A percentile compares a stretch with the other conserved stretches of the same genome.
Conservation (phyloP, 306 rosid genomes). For the Cucurbita ficifolia region DNA sequence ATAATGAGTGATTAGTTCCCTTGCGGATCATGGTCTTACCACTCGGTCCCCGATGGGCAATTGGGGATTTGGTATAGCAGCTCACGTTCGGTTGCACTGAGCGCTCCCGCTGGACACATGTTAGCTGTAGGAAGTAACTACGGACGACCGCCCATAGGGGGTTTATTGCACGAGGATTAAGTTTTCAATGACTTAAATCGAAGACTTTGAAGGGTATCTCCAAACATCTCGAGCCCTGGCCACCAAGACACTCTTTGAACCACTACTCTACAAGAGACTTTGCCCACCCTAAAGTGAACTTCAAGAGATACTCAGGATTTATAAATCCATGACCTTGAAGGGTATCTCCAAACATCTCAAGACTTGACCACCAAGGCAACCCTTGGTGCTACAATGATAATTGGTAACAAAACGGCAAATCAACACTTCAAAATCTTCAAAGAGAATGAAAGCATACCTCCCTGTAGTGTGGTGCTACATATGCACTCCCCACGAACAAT, state of each 20-base stretch:
- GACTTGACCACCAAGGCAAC: neutral
- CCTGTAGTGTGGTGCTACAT: constrained; percentile 22
- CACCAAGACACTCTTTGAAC: neutral
- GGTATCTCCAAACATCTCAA: neutral
- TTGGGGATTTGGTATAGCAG: no score
- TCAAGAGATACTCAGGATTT: neutral
- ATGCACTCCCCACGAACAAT: constrained; percentile 23
- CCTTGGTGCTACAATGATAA: neutral
- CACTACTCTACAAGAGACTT: neutral
- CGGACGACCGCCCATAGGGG: no score
- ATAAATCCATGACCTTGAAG: neutral
- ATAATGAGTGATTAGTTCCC: no score
- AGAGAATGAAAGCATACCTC: constrained; percentile 28
- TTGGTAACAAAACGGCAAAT: neutral
- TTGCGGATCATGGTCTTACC: no score
- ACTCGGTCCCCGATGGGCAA: no score
- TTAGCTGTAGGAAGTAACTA: no score
- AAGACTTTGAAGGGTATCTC: neutral
- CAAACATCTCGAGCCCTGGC: neutral
- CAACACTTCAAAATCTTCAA: neutral
- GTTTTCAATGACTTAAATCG: neutral
- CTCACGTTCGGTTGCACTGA: no score
- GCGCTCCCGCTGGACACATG: no score
- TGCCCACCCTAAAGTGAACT: neutral
- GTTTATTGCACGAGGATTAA: neutral